phyloP scores from a whole-genome alignment of 139 green algal genomes.

The Chlamydomonas schloesseri region DNA sequence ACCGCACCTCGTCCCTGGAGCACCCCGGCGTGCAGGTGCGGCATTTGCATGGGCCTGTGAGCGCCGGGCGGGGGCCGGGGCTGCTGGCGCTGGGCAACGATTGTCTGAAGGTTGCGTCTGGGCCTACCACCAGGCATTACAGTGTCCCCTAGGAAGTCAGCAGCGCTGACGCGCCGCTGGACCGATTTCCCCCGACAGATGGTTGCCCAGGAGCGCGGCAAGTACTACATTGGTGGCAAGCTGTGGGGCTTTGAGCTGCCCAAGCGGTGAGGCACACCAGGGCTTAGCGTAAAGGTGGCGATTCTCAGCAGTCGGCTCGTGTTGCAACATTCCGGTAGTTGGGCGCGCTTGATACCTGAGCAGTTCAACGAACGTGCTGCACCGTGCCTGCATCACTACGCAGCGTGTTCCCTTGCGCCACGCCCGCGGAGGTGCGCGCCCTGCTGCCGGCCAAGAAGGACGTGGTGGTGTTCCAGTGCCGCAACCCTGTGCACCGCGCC shows the following conservation, averaged over 20 bases:
- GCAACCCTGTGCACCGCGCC: slow-evolving; percentile 94
- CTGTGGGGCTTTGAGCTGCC: slow-evolving; percentile 72
- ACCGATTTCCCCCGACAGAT: slow-evolving; percentile 69
- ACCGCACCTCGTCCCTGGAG: slow-evolving; percentile 91
- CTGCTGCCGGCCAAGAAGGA: slow-evolving; percentile 80
- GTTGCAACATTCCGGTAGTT: no score
- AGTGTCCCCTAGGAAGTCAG: no score
- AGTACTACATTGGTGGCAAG: slow-evolving; percentile 82
- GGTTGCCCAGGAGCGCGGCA: slow-evolving; percentile 91
- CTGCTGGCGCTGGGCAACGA: no score
- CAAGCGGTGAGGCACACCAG: slow-evolving; percentile 49
- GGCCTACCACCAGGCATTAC: no score
- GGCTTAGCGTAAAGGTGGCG: background rate
- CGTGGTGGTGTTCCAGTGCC: slow-evolving; percentile 96
- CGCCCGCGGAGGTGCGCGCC: slow-evolving; percentile 80
- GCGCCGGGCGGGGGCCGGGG: no score
- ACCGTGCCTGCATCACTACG: background rate
- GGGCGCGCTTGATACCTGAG: no score
- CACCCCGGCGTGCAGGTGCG: slow-evolving; percentile 84
- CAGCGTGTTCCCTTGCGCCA: slow-evolving; percentile 88
- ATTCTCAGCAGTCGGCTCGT: no score
- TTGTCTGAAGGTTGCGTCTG: no score
- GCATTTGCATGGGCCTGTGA: no score
- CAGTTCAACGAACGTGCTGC: no score
- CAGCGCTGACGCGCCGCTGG: no score